Evolutionary conservation across 495 filamentous ascomycete species (phyloP).

Genomic region (Staphylotrichum longicolle): DNA sequence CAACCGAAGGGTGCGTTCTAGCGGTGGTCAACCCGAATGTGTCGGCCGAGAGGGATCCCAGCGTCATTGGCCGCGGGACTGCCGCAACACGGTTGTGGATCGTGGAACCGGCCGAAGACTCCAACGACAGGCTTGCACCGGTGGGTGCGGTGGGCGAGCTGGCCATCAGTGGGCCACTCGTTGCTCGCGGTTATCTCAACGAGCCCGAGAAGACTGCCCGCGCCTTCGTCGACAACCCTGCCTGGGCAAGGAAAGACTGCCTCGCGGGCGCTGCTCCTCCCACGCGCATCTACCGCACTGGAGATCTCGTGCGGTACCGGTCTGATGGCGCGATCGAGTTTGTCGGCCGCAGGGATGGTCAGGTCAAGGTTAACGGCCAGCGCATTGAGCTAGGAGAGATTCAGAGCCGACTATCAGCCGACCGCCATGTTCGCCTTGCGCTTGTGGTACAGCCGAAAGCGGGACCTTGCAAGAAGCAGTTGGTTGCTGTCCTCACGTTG

Average conservation of each 20-base stretch:
- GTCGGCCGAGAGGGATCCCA: conserved; percentile 15
- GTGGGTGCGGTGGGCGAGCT: conserved; percentile 52
- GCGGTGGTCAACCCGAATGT: conserved; percentile 23
- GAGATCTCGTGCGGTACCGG: conserved; percentile 56
- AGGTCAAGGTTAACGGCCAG: conserved; percentile 42
- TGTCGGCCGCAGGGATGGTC: conserved; percentile 36
- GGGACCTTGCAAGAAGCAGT: conserved; percentile 23
- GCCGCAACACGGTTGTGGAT: conserved; percentile 24
- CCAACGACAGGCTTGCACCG: conserved; percentile 19
- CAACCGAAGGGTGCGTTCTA: conserved; percentile 34
- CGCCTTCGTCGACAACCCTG: conserved; percentile 44
- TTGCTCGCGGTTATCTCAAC: conserved; percentile 64
- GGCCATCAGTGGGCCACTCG: conserved; percentile 47
- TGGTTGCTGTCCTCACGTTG: conserved; percentile 26
- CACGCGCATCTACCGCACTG: conserved; percentile 54
- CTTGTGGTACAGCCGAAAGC: conserved; percentile 25
- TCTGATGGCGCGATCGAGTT: conserved; percentile 53
- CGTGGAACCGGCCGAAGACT: conserved; percentile 20
- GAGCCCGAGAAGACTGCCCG: conserved; percentile 57
- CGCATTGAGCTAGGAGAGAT: conserved; percentile 49
- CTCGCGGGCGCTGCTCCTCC: not conserved
- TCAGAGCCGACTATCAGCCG: conserved; percentile 45
- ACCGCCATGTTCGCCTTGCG: conserved; percentile 20
- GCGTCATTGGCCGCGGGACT: conserved; percentile 25
- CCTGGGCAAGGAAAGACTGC: conserved; percentile 10